Percentiles rank a stretch among this genome's conserved stretches.
These are phyloP conservation scores for Daedaleopsis sinensis DNA, from an alignment of 768 basidiomycete genomes.

Conservation along the genomic window DNA sequence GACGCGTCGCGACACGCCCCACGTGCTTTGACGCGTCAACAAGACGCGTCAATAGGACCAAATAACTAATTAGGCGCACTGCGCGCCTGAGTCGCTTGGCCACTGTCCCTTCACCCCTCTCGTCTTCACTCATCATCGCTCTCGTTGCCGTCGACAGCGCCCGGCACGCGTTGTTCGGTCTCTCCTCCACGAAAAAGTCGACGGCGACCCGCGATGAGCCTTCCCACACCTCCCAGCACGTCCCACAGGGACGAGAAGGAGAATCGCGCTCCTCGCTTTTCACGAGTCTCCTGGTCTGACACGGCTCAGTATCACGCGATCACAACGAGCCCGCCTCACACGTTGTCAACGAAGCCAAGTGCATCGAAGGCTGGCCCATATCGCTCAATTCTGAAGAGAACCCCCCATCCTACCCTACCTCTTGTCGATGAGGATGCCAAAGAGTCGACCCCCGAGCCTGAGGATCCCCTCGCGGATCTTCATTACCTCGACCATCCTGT, in stretches of 20 bases:
- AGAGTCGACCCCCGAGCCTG: conserved; percentile 78
- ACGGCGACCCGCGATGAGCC: conserved; percentile 18
- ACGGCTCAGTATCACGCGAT: conserved; percentile 21
- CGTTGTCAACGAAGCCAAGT: conserved; percentile 29
- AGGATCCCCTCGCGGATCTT: conserved; percentile 63
- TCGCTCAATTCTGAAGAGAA: conserved; percentile 75
- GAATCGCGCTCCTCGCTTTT: conserved; percentile 21
- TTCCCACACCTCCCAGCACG: conserved; percentile 28
- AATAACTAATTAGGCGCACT: conserved; percentile 16
- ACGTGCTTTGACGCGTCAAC: conserved; percentile 25
- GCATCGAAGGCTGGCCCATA: conserved; percentile 47
- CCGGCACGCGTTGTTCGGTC: not conserved
- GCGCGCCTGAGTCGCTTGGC: conserved; percentile 5
- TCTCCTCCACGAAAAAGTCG: not conserved
- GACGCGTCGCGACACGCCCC: conserved; percentile 6
- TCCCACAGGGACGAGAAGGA: conserved; percentile 28
- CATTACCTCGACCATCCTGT: conserved; percentile 70
- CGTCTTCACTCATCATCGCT: not conserved
- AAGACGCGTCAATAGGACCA: conserved; percentile 20
- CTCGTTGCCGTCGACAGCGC: conserved; percentile 4
- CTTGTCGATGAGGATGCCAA: conserved; percentile 49
- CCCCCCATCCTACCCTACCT: conserved; percentile 36
- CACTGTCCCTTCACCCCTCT: conserved; percentile 11
- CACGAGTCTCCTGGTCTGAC: conserved; percentile 25
- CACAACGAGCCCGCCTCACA: conserved; percentile 19